phyloP scores from a whole-genome alignment of 2,329 filamentous ascomycete species.

The Diaporthe helianthi region DNA sequence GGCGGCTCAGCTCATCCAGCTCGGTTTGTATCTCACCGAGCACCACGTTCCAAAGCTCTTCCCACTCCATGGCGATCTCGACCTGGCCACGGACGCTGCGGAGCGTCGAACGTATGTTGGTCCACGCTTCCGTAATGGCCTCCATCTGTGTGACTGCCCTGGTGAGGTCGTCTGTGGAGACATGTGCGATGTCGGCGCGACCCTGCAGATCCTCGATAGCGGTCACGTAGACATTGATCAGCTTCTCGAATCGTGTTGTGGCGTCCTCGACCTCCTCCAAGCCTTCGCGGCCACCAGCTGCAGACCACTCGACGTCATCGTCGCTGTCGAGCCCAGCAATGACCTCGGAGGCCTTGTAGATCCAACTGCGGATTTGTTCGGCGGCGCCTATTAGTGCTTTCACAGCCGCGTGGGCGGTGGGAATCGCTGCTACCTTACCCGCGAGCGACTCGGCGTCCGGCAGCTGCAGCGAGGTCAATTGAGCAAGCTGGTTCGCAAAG shows the following conservation, averaged over 20 bases:
- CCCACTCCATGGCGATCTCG: conserved; percentile 98
- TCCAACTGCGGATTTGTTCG: conserved; percentile 94
- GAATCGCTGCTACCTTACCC: conserved; percentile 82
- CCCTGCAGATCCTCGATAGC: conserved; percentile 92
- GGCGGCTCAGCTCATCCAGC: conserved; percentile 64
- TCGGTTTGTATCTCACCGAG: conserved; percentile 92
- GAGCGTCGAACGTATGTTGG: conserved; percentile 77
- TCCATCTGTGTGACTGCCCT: conserved; percentile 89
- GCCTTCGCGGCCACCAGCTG: conserved; percentile 82
- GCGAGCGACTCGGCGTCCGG: conserved; percentile 86
- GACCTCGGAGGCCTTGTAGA: conserved; percentile 88
- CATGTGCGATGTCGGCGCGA: conserved; percentile 75
- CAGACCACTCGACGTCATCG: conserved; percentile 98
- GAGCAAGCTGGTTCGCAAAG: conserved; percentile 90
- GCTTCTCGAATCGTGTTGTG: conserved; percentile 82
- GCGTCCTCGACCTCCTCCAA: conserved; percentile 76
- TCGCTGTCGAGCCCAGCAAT: conserved; percentile 89
- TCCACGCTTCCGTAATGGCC: conserved; percentile 82
- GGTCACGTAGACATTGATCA: conserved; percentile 90
- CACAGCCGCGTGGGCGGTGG: conserved; percentile 83
- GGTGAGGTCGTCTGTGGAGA: conserved; percentile 75
- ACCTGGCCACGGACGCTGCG: conserved; percentile 87
- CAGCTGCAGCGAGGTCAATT: conserved; percentile 87
- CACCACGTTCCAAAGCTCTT: conserved; percentile 93
- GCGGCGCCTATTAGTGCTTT: conserved; percentile 85